Percentiles rank a stretch among this genome's conserved stretches.
phyloP scores from a whole-genome alignment of 495 filamentous ascomycete genomes.

The Aspergillus indologenus region DNA sequence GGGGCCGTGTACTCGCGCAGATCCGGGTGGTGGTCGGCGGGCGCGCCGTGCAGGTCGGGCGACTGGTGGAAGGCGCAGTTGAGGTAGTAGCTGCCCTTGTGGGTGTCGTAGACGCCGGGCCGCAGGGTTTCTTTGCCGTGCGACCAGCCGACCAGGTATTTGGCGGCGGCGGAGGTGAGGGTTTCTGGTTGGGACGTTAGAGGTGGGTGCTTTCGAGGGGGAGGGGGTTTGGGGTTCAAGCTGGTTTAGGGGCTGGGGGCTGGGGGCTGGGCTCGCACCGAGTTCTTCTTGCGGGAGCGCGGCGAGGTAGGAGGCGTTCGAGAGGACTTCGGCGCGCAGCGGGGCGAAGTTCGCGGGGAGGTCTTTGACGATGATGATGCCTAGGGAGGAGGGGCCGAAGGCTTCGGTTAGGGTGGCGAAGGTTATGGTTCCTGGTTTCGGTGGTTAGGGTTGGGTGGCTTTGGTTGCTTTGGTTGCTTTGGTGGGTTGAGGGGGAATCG shows the following conservation, averaged over 20 bases:
- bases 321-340: slow-evolving; percentile 71
- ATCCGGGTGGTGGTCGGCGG: slow-evolving; percentile 55
- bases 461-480: too few relatives aligned
- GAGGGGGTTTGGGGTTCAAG: too few relatives aligned
- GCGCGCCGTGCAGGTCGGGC: slow-evolving; percentile 56
- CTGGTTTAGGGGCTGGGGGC: too few relatives aligned
- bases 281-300: slow-evolving; percentile 72
- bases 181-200: slow-evolving; percentile 31
- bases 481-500: too few relatives aligned
- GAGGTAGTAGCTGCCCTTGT: slow-evolving; percentile 95
- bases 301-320: slow-evolving; percentile 84
- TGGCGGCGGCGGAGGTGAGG: slow-evolving; percentile 46
- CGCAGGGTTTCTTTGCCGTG: slow-evolving; percentile 93
- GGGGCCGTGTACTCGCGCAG: slow-evolving; percentile 63
- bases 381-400: slow-evolving; percentile 87
- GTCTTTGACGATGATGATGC: slow-evolving; percentile 88
- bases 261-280: slow-evolving; percentile 45
- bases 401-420: slow-evolving; percentile 75
- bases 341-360: slow-evolving; percentile 65
- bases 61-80: slow-evolving; percentile 93
- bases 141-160: slow-evolving; percentile 69
- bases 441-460: not conserved
- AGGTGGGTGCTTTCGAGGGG: slow-evolving; percentile 3
- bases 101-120: slow-evolving; percentile 81
- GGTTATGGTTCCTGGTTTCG: slow-evolving; percentile 59